These are phyloP conservation scores for Verticillium zaregamsianum DNA, from an alignment of 2,329 filamentous ascomycete species.

Conservation along the genomic window DNA sequence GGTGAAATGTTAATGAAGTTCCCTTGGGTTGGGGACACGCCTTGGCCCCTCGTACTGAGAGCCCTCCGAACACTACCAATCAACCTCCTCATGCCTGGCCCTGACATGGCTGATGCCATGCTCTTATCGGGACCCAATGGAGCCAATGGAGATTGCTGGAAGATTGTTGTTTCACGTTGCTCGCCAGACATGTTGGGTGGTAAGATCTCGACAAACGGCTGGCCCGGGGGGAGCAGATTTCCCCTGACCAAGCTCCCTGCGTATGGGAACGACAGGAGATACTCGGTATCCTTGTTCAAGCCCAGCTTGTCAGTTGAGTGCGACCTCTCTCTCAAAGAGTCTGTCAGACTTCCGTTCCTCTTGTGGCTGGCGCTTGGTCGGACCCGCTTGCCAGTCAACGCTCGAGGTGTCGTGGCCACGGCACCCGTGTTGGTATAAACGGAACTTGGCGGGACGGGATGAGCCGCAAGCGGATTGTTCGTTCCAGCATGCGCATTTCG, in stretches of 20 bases:
- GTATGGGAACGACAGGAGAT: conserved; percentile 61
- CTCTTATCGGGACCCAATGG: conserved; percentile 33
- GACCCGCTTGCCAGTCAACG: conserved; percentile 54
- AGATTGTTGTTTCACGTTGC: conserved; percentile 51
- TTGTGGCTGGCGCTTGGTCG: conserved; percentile 53
- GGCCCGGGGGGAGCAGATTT: conserved; percentile 75
- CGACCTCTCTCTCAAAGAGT: conserved; percentile 66
- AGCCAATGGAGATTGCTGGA: conserved; percentile 30
- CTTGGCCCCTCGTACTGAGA: conserved; percentile 58
- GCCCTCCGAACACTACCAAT: conserved; percentile 82
- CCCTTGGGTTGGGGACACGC: conserved; percentile 37
- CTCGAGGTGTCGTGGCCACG: conserved; percentile 54
- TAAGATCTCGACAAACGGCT: conserved; percentile 71
- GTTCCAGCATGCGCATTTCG: conserved; percentile 33
- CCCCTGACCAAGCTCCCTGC: conserved; percentile 85
- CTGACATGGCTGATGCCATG: conserved; percentile 54
- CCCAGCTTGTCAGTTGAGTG: conserved; percentile 46
- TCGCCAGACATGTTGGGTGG: conserved; percentile 43
- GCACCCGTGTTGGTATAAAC: conserved; percentile 42
- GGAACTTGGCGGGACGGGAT: conserved; percentile 48
- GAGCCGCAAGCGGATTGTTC: conserved; percentile 44
- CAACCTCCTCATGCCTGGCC: conserved; percentile 78
- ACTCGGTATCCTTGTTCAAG: conserved; percentile 49
- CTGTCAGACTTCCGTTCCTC: conserved; percentile 81
- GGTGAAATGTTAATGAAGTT: conserved; percentile 45